Percentiles rank a stretch among this genome's conserved stretches.
These are phyloP conservation scores for Patellaria atrata DNA, from an alignment of 495 filamentous ascomycete genomes.

Conservation along the genomic window DNA sequence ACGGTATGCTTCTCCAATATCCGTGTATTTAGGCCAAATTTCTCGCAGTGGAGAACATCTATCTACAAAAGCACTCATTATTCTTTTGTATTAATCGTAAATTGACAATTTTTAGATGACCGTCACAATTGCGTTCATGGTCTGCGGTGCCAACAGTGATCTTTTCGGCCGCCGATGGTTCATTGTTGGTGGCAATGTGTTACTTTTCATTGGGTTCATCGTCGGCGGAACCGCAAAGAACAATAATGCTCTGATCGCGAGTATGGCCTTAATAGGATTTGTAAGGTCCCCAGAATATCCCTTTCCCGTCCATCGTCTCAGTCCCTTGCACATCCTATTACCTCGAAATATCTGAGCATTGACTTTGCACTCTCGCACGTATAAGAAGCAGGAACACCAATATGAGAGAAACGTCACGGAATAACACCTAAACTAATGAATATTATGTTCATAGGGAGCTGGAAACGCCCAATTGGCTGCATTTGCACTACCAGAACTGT, in stretches of 20 bases:
- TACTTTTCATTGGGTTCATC: slow-evolving; percentile 13
- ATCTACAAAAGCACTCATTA: no score
- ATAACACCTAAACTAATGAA: no score
- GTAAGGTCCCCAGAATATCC: no score
- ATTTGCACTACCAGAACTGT: slow-evolving; percentile 27
- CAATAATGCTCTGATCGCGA: slow-evolving; percentile 8
- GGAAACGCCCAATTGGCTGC: slow-evolving; percentile 20
- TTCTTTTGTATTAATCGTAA: neutral
- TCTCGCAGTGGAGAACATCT: no score
- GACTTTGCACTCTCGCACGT: no score
- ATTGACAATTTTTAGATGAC: slow-evolving; percentile 6
- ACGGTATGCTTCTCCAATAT: slow-evolving; percentile 4
- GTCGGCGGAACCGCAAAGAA: slow-evolving; percentile 10
- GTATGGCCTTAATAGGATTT: slow-evolving; percentile 11
- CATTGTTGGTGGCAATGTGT: slow-evolving; percentile 17
- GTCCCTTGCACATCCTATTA: no score
- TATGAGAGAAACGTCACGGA: no score
- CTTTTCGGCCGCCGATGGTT: slow-evolving; percentile 21
- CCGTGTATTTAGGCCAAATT: no score
- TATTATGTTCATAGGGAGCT: slow-evolving; percentile 9
- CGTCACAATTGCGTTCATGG: slow-evolving; percentile 22
- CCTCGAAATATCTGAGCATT: no score
- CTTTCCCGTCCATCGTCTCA: slow-evolving; percentile 11
- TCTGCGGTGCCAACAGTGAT: slow-evolving; percentile 21
- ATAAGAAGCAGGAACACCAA: no score